Conservation (phyloP, 2,329 filamentous ascomycete species). For the Curvularia verruculosa region DNA sequence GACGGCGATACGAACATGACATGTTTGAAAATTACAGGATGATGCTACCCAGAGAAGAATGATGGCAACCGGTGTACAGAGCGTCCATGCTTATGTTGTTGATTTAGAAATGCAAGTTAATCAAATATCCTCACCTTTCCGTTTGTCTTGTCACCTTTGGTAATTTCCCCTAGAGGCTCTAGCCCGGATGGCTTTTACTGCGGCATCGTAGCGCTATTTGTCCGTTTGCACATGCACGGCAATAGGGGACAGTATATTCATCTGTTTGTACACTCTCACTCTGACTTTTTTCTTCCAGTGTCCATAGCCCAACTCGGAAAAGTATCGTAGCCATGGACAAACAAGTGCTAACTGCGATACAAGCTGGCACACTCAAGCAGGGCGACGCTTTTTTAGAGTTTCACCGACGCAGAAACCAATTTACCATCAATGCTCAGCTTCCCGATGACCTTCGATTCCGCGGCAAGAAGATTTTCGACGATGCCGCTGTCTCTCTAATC, state of each 20-base stretch:
- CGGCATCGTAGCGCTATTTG: neutral
- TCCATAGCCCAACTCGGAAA: neutral
- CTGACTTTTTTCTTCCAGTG: neutral
- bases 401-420: neutral
- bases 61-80: neutral
- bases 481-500: conserved; percentile 1
- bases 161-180: too few species aligned
- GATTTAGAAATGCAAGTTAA: neutral
- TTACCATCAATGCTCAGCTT: neutral
- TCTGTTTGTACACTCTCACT: neutral
- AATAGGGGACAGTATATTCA: neutral
- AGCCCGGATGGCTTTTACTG: neutral
- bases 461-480: neutral
- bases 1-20: neutral
- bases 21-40: too few species aligned
- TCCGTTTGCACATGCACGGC: neutral
- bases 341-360: neutral
- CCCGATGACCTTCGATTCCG: conserved; percentile 1
- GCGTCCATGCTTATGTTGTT: neutral
- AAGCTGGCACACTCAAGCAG: conserved; percentile 2
- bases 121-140: too few species aligned
- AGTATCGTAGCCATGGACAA: neutral
- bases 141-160: too few species aligned
- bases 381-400: neutral
- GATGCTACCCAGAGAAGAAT: neutral